Conservation (phyloP, 2,329 filamentous ascomycete species). For the Fusarium sambucinum region DNA sequence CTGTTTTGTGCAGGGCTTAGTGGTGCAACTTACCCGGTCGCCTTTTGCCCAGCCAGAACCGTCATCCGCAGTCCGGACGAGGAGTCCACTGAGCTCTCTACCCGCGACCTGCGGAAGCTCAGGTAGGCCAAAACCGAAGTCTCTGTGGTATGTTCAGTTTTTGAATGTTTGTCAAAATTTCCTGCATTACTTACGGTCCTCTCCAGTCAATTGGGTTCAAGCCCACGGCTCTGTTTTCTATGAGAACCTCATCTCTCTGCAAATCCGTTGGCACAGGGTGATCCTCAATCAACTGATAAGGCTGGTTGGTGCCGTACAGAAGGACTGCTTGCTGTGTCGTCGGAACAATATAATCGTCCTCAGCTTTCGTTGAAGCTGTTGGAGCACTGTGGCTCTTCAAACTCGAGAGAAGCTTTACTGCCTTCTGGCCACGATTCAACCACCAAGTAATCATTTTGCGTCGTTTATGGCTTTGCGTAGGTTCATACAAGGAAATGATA, state of each 20-base stretch:
- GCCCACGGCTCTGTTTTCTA: slow-evolving; percentile 56
- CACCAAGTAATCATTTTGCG: slow-evolving; percentile 1
- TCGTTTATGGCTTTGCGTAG: neutral
- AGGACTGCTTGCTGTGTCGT: neutral
- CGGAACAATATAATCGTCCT: neutral
- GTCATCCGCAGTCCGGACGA: neutral
- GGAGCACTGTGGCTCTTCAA: neutral
- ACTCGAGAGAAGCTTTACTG: neutral
- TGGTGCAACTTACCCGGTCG: slow-evolving; percentile 32
- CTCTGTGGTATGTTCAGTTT: slow-evolving; percentile 56
- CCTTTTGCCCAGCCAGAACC: neutral
- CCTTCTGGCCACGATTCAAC: neutral
- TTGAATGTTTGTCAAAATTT: neutral
- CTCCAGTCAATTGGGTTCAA: slow-evolving; percentile 87
- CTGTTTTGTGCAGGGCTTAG: slow-evolving; percentile 59
- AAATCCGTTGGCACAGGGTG: slow-evolving; percentile 52
- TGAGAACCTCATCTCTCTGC: slow-evolving; percentile 54
- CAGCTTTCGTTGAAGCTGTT: neutral
- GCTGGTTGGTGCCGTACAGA: slow-evolving; percentile 50
- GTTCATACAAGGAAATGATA: rapidly evolving
- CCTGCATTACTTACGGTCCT: slow-evolving; percentile 67
- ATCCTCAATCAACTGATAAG: slow-evolving; percentile 57
- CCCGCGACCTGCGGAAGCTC: slow-evolving; percentile 76
- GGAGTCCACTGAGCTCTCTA: slow-evolving; percentile 73
- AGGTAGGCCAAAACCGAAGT: slow-evolving; percentile 78